Evolutionary conservation across 2,329 filamentous ascomycete species (phyloP).

Genomic region (Diaporthe sp.): DNA sequence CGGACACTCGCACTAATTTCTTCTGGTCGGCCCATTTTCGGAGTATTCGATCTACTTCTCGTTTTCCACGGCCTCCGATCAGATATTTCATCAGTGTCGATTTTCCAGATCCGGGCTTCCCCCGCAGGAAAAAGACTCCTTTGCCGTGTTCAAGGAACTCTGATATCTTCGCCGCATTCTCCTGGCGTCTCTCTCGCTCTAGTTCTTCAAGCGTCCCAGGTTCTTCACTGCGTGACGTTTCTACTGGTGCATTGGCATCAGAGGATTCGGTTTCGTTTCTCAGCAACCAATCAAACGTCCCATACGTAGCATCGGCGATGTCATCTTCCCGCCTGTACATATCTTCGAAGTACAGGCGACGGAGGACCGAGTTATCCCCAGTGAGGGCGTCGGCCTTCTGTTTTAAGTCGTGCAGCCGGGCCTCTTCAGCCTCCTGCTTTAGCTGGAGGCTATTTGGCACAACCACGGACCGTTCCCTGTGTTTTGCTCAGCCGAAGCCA

Average conservation of each 20-base stretch:
- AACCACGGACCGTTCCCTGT: background rate
- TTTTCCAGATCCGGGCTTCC: background rate
- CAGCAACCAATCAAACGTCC: background rate
- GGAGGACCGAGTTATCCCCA: background rate
- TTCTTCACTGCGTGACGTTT: background rate
- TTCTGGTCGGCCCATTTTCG: background rate
- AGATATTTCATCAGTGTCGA: background rate
- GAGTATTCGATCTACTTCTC: background rate
- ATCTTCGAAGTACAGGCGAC: background rate
- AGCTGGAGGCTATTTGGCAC: background rate
- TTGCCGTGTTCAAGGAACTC: background rate
- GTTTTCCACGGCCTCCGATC: background rate
- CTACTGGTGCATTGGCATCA: accelerated
- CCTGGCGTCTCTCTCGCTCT: background rate
- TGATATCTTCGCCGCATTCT: background rate
- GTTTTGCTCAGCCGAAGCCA: background rate
- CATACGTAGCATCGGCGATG: background rate
- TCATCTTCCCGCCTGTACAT: background rate
- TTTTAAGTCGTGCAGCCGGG: background rate
- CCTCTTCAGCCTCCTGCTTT: accelerated
- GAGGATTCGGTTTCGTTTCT: too few species aligned
- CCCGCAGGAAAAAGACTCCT: background rate
- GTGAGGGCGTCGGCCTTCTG: background rate
- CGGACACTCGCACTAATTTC: background rate
- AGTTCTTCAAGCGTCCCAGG: background rate